These are phyloP conservation scores for Pontederia paniculata DNA, from an alignment of 176 grass and related monocot genomes.

Conservation along the genomic window DNA sequence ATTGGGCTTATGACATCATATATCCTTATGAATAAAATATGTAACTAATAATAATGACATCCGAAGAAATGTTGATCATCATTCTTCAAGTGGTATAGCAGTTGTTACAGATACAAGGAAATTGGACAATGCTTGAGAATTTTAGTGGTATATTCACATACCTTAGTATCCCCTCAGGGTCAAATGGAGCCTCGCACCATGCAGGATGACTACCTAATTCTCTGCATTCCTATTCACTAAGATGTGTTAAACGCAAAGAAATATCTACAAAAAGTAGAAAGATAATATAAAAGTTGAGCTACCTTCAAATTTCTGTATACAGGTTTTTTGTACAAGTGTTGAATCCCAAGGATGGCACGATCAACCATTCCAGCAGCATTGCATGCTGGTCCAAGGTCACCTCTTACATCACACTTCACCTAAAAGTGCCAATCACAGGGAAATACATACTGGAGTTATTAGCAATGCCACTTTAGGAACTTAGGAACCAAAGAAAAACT, in stretches of 20 bases:
- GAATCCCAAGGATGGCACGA: conserved; percentile 15
- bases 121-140: not conserved
- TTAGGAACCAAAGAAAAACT: not conserved
- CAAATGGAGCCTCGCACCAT: conserved; percentile 19
- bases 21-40: too few relatives aligned
- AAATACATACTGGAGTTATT: not conserved
- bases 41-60: too few relatives aligned
- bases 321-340: conserved; percentile 21
- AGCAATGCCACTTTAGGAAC: not conserved
- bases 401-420: conserved; percentile 21
- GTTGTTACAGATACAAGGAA: not conserved
- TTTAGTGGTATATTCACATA: not conserved
- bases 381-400: conserved; percentile 28
- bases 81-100: too few relatives aligned
- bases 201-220: not conserved
- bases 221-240: conserved; percentile 14
- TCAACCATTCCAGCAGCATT: conserved; percentile 25
- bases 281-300: conserved; percentile 2
- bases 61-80: too few relatives aligned
- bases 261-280: not conserved
- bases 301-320: conserved; percentile 22
- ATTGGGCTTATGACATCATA: too few relatives aligned
- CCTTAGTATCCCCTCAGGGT: conserved; percentile 17
- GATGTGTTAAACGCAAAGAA: not conserved
- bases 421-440: not conserved